Evolutionary conservation across 257 asterid species (phyloP).

Genomic region (Pogostemon cablin): DNA sequence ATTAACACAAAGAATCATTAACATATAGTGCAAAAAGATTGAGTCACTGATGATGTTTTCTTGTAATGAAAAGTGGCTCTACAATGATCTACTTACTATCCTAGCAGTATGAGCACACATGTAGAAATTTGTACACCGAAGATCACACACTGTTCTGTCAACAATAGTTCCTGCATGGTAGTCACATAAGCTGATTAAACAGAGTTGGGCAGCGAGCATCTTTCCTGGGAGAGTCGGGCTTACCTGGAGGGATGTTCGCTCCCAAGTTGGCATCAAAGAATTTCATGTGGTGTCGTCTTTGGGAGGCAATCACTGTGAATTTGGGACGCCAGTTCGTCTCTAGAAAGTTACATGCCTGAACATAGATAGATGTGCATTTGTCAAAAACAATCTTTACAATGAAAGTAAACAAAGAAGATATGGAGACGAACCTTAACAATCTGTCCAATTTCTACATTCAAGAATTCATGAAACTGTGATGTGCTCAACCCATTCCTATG

Average conservation of each 20-base stretch:
- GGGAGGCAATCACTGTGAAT: conserved; percentile 47
- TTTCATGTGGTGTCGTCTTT: conserved; percentile 56
- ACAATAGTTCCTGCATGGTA: conserved; percentile 37
- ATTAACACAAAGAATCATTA: neutral
- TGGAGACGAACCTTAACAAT: conserved; percentile 44
- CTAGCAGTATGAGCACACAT: conserved; percentile 43
- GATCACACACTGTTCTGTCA: conserved; percentile 43
- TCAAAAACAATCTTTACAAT: neutral
- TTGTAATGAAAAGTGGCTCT: neutral
- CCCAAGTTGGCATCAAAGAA: conserved; percentile 40
- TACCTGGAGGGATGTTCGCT: conserved; percentile 48
- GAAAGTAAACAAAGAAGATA: neutral
- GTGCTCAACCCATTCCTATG: conserved; percentile 45
- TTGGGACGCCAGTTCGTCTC: conserved; percentile 59
- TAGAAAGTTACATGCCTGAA: conserved; percentile 50
- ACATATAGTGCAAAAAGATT: conserved; percentile 4
- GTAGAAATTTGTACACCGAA: conserved; percentile 36
- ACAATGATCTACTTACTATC: conserved; percentile 27
- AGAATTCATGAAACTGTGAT: conserved; percentile 39
- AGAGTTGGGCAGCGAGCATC: neutral
- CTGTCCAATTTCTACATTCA: conserved; percentile 48
- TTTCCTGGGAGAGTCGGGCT: conserved; percentile 1
- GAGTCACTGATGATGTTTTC: neutral
- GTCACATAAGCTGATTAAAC: neutral
- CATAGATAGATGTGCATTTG: neutral